Percentiles rank a stretch among this genome's conserved stretches.
Conservation (phyloP, 495 filamentous ascomycete species). For the Friedmanniomyces endolithicus region DNA sequence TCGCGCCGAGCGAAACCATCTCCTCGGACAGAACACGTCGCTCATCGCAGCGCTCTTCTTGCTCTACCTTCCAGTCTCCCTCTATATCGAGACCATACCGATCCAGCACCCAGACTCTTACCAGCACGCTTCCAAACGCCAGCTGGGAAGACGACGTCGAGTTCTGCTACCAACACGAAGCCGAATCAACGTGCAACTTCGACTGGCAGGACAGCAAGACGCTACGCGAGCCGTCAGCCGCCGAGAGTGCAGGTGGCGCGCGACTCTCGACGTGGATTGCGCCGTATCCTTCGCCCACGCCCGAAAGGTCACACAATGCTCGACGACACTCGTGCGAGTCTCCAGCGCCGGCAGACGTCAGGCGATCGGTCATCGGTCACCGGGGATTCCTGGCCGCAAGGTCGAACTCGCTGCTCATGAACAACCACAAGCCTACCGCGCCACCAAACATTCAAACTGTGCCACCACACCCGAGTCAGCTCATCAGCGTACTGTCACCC, state of each 20-base stretch:
- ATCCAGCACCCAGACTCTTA: conserved; percentile 16
- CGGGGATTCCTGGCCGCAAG: conserved; percentile 18
- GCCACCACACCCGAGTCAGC: not conserved
- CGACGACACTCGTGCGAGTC: not conserved
- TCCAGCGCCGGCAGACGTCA: not conserved
- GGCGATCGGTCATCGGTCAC: conserved; percentile 10
- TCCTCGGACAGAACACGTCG: not conserved
- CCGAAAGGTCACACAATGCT: not conserved
- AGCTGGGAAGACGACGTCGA: conserved; percentile 93
- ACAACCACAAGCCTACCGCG: not conserved
- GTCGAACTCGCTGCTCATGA: conserved; percentile 4
- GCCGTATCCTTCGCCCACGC: not conserved
- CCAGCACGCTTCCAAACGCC: conserved; percentile 37
- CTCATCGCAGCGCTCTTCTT: not conserved
- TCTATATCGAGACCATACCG: not conserved
- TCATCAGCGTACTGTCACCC: conserved; percentile 9
- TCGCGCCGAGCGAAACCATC: not conserved
- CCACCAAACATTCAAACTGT: not conserved
- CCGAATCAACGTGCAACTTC: conserved; percentile 81
- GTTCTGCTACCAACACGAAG: conserved; percentile 83
- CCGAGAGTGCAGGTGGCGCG: conserved; percentile 8
- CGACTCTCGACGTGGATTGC: conserved; percentile 4
- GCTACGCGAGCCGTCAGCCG: conserved; percentile 1
- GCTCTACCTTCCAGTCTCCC: not conserved
- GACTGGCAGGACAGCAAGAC: conserved; percentile 50